phyloP scores from a whole-genome alignment of 1,284 basidiomycete genomes.

The Stygiomarasmius scandens region DNA sequence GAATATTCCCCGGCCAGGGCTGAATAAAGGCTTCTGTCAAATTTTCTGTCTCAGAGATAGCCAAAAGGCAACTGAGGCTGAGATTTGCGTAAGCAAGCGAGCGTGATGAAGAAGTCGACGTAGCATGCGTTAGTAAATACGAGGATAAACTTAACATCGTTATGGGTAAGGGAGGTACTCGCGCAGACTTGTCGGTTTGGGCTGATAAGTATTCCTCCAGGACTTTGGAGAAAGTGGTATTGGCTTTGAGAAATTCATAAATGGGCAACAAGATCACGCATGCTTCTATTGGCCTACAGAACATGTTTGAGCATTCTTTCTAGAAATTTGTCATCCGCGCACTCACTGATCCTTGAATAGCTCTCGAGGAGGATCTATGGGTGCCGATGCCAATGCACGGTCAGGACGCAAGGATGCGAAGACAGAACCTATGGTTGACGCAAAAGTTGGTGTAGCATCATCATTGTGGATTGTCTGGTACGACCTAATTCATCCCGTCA shows the following conservation, averaged over 20 bases:
- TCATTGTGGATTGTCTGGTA: conserved; percentile 60
- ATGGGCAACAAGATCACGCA: conserved; percentile 58
- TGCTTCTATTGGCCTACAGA: conserved; percentile 64
- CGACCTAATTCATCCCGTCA: conserved; percentile 35
- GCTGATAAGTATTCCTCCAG: conserved; percentile 40
- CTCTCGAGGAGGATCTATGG: conserved; percentile 50
- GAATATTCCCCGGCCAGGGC: conserved; percentile 40
- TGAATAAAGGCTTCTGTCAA: conserved; percentile 49
- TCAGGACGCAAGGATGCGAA: conserved; percentile 55
- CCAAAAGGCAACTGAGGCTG: conserved; percentile 51
- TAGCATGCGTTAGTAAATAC: conserved; percentile 65
- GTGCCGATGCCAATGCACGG: conserved; percentile 48
- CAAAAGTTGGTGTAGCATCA: conserved; percentile 49
- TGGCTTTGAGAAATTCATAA: conserved; percentile 59
- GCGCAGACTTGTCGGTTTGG: conserved; percentile 23
- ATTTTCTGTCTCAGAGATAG: conserved; percentile 50
- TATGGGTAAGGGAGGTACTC: conserved; percentile 38
- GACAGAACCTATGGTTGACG: conserved; percentile 50
- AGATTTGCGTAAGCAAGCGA: conserved; percentile 63
- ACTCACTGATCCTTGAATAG: conserved; percentile 60
- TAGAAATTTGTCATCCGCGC: too few relatives aligned
- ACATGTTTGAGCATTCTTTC: too few relatives aligned
- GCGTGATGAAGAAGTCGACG: conserved; percentile 55
- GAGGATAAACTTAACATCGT: conserved; percentile 59
- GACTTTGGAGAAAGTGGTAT: conserved; percentile 47